Base-by-base conservation (phyloP, 371 early-diverging fungal species). In the Mucor lusitanicus region DNA sequence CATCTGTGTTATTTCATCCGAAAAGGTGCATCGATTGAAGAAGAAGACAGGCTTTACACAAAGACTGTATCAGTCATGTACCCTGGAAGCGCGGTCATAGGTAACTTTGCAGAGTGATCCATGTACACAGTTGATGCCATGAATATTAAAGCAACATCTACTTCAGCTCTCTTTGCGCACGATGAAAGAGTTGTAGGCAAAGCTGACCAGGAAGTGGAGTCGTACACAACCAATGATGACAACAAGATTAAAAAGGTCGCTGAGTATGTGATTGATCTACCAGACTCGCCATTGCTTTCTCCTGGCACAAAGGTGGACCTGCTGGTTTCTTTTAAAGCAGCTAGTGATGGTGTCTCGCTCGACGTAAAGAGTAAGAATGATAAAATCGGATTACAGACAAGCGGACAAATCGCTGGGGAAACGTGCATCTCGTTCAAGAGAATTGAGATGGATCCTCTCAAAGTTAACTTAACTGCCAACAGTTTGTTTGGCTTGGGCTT, bases 1-100 rank as follows among this genome's bases (percentile, higher is more conserved):
- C 30, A 42, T 33, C 58, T 62, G 33, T 17, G 33, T 23, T 62
- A 62, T 33, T 62, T 62, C 35, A 46, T 62, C 6, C 17, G 46
- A 32, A 61, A 61, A 46, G 19, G n/a, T 17, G 9, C 44, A 1
- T 6, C n/a, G n/a, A 42, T 61, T 28, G 46, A 61, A 5, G 19
- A 30, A 17, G 46, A 61, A 13, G n/a, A 40, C 23, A 40, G 21
- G 28, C 3, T 32, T 3, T 61, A 61, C 32, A 27, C 15, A 4
- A 39, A 28, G 44, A 46, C 28, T 6, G 61, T 61, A 1, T 17
- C 12, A 8, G 46, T 61, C 4, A 6, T 21, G 6, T 61, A 61
- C 13, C 61, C 61, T 42, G 28, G 32, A 9, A 42, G 28, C n/a
- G 61, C 46, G 11, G 28, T 61, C 4, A 44, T 61, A 23, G 61